phyloP scores from a whole-genome alignment of 2,329 filamentous ascomycete species.

The Hypoxylon sp. region DNA sequence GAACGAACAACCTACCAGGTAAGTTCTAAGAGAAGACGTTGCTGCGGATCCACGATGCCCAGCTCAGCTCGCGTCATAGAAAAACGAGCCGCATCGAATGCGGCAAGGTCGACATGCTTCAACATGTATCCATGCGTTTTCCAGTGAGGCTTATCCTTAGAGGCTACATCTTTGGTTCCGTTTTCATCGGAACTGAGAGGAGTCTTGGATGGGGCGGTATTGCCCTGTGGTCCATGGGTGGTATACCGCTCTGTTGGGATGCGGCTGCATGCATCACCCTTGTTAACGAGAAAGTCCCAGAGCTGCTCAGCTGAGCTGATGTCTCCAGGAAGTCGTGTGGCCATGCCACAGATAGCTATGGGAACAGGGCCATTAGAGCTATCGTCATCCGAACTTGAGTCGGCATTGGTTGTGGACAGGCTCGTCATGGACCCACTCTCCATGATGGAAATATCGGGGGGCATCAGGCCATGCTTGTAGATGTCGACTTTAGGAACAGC shows the following conservation, averaged over 20 bases:
- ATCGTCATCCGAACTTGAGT: not conserved
- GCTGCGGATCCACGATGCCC: conserved; percentile 57
- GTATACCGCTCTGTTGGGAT: conserved; percentile 26
- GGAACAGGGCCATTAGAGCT: conserved; percentile 8
- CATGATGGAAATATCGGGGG: not conserved
- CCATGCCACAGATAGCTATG: conserved; percentile 37
- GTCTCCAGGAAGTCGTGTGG: conserved; percentile 30
- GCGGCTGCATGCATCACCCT: conserved; percentile 4
- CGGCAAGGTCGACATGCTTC: conserved; percentile 43
- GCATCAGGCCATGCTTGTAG: not conserved
- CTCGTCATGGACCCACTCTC: not conserved
- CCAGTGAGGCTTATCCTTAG: not conserved
- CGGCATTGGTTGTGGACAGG: not conserved
- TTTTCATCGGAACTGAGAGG: not conserved
- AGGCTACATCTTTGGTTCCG: not conserved
- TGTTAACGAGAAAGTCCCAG: conserved; percentile 29
- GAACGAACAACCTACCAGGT: conserved; percentile 40
- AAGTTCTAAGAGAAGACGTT: conserved; percentile 52
- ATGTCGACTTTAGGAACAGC: not conserved
- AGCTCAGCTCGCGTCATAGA: conserved; percentile 49
- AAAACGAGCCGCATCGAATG: conserved; percentile 53
- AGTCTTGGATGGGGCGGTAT: not conserved
- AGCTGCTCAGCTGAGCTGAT: conserved; percentile 9
- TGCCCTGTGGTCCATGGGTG: conserved; percentile 8
- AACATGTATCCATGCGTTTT: not conserved